Conservation (phyloP, 176 grass and related monocot genomes). For the Cenchrus purpureus region DNA sequence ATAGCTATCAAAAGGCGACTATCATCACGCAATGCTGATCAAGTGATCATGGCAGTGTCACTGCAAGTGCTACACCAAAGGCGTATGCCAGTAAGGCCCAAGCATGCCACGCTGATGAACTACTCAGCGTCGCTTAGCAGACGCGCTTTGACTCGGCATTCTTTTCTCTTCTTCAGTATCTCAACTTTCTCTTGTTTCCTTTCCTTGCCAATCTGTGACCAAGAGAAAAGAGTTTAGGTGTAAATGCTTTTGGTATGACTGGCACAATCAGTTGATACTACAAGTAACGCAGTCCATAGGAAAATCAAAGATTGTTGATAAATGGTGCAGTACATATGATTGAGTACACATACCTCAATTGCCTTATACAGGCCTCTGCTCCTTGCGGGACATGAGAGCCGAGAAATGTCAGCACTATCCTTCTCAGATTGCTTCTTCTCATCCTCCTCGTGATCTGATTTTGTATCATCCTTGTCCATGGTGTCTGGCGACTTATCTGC, state of each 20-base stretch:
- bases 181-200: slow-evolving; percentile 57
- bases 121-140: slow-evolving; percentile 39
- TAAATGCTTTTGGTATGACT: background rate
- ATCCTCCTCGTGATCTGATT: slow-evolving; percentile 24
- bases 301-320: background rate
- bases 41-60: background rate
- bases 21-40: background rate
- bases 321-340: background rate
- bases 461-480: slow-evolving; percentile 43
- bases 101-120: background rate
- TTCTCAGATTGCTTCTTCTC: slow-evolving; percentile 48
- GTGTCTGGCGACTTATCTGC: slow-evolving; percentile 39
- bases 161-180: slow-evolving; percentile 73
- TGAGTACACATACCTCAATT: slow-evolving; percentile 62
- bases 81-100: background rate
- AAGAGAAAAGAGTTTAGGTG: background rate
- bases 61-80: background rate
- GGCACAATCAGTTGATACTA: slow-evolving; percentile 13
- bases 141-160: slow-evolving; percentile 50
- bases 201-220: slow-evolving; percentile 53
- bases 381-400: slow-evolving; percentile 70
- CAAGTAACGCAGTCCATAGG: background rate
- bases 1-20: background rate
- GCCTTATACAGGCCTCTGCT: slow-evolving; percentile 69
- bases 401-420: slow-evolving; percentile 40